These are phyloP conservation scores for Powellomyces hirtus DNA, from an alignment of 192 early-diverging fungal species.

Conservation along the genomic window DNA sequence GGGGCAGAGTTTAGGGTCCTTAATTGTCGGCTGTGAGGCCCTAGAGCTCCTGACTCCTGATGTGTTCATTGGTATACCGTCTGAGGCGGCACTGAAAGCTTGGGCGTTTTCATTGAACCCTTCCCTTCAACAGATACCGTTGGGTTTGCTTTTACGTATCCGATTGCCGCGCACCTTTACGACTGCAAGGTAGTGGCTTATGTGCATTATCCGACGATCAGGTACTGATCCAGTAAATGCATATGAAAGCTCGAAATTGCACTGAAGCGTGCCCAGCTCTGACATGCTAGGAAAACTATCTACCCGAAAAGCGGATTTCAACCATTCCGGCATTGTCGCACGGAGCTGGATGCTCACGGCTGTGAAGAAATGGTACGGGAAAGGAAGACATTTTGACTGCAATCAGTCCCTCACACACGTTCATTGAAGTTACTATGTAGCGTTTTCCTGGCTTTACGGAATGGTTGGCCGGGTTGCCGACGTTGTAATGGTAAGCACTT, in stretches of 20 bases:
- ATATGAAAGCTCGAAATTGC: background rate
- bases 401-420: background rate
- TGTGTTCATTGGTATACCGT: conserved; percentile 69
- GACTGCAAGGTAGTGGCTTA: conserved; percentile 71
- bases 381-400: background rate
- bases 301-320: conserved; percentile 58
- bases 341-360: conserved; percentile 52
- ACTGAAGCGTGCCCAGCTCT: conserved; percentile 45
- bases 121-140: conserved; percentile 69
- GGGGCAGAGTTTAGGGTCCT: conserved; percentile 81
- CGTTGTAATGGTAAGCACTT: conserved; percentile 89
- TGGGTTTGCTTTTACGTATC: conserved; percentile 94
- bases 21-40: conserved; percentile 74
- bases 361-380: conserved; percentile 57
- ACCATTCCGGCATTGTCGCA: conserved; percentile 62
- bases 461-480: conserved; percentile 75
- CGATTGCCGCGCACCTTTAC: conserved; percentile 63
- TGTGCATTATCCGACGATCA: conserved; percentile 95
- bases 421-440: conserved; percentile 73
- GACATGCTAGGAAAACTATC: conserved; percentile 84
- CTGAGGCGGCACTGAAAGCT: background rate
- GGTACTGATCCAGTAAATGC: conserved; percentile 39
- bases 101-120: background rate
- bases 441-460: conserved; percentile 77
- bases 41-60: conserved; percentile 67